Percentiles rank a stretch among this genome's conserved stretches.
phyloP scores from a whole-genome alignment of 1,139 yeast genomes.

The Sporopachydermia cereana region DNA sequence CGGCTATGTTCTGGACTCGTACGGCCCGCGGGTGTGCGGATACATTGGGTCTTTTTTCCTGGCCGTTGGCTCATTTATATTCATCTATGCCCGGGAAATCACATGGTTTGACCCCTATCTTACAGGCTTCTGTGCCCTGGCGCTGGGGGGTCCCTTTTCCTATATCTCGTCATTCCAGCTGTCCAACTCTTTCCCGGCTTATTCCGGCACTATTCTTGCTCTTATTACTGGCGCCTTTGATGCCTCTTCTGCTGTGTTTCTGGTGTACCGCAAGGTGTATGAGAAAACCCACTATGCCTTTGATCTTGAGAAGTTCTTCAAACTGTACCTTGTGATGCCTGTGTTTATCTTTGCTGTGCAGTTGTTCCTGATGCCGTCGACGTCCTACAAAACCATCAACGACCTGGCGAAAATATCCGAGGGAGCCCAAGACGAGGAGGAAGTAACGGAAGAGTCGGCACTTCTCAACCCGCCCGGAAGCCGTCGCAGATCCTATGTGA shows the following conservation, averaged over 20 bases:
- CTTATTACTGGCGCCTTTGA: slow-evolving; percentile 70
- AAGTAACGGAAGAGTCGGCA: slow-evolving; percentile 5
- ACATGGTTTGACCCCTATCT: slow-evolving; percentile 43
- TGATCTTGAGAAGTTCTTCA: slow-evolving; percentile 46
- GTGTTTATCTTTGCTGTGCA: slow-evolving; percentile 63
- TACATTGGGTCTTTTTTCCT: slow-evolving; percentile 56
- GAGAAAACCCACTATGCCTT: slow-evolving; percentile 27
- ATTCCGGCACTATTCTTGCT: slow-evolving; percentile 62
- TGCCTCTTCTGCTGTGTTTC: slow-evolving; percentile 62
- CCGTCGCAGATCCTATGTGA: slow-evolving; percentile 3
- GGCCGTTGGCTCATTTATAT: slow-evolving; percentile 38
- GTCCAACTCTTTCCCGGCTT: slow-evolving; percentile 60
- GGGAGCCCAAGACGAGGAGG: slow-evolving; percentile 51
- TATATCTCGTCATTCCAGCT: slow-evolving; percentile 72
- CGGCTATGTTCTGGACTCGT: slow-evolving; percentile 63
- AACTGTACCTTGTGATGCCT: slow-evolving; percentile 59
- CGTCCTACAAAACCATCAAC: slow-evolving; percentile 62
- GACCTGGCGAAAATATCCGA: slow-evolving; percentile 55
- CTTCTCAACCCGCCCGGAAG: background rate
- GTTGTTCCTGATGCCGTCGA: slow-evolving; percentile 63
- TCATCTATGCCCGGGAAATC: slow-evolving; percentile 26
- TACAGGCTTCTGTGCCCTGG: slow-evolving; percentile 53
- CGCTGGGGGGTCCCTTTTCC: slow-evolving; percentile 75
- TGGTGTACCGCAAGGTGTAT: slow-evolving; percentile 53
- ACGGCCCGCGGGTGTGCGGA: slow-evolving; percentile 75